Evolutionary conservation across 495 filamentous ascomycete species (phyloP).

Genomic region (Neurospora sp.): DNA sequence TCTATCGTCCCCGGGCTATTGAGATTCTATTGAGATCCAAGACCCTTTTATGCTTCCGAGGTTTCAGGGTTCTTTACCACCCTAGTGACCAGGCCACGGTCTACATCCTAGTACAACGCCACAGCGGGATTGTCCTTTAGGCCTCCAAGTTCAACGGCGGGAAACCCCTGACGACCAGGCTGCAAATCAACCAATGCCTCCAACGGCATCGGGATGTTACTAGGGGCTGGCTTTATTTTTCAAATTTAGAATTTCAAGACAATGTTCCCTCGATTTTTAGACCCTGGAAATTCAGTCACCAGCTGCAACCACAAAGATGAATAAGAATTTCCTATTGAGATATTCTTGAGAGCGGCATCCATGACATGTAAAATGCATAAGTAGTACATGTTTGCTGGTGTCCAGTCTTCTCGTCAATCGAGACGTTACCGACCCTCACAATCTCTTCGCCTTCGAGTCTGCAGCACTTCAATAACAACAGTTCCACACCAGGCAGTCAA

Average conservation of each 20-base stretch:
- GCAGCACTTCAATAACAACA: background rate
- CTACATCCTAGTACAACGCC: background rate
- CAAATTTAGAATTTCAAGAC: background rate
- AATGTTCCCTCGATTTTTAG: background rate
- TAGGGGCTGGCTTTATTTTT: background rate
- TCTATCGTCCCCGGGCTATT: background rate
- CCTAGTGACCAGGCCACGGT: background rate
- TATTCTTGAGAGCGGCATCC: background rate
- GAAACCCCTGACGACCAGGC: background rate
- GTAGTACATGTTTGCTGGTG: background rate
- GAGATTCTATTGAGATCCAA: background rate
- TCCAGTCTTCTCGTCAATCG: background rate
- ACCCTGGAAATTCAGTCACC: background rate
- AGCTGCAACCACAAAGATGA: background rate
- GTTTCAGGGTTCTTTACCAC: background rate
- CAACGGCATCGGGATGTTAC: background rate
- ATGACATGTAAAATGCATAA: background rate
- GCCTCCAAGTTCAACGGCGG: background rate
- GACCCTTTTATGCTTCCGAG: background rate
- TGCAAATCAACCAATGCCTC: background rate
- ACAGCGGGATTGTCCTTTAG: background rate
- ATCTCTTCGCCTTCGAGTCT: background rate
- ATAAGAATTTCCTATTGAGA: background rate
- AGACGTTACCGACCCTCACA: background rate
- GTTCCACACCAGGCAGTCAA: background rate